Base-by-base conservation (phyloP, 495 filamentous ascomycete genomes). In the Penicillium daleae region DNA sequence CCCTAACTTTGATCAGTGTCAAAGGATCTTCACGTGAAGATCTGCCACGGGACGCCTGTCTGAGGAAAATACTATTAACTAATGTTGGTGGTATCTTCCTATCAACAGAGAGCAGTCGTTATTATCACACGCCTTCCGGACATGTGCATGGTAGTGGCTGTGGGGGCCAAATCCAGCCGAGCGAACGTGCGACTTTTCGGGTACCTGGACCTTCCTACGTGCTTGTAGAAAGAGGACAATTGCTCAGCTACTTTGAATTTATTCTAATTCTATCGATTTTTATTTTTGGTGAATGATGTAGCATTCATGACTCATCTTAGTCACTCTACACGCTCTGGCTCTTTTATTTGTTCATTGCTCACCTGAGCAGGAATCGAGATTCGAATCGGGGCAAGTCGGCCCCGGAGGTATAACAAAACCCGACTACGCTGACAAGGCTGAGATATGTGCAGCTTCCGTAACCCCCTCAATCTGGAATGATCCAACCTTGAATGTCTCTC, bases 21-120 rank as follows among this genome's bases (percentile, higher is more conserved):
- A 13, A 56, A 56, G 54, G 33, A 56, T 39, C 31, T 56, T 15
- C 54, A 56, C 29, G 54, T 56, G 22, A 56, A 56, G 35, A 42
- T 56, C 24, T 56, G 54, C 31, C 27, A 33, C 17, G 54, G 54
- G 12, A 42, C 21, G 15, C 54, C 54, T 56, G 54, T 56, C 6
- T 56, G 26, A 42, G 24, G 19, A 4, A 22, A 5, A 9, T 15
- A 22, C 17, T 8, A 21, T n/a, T 2, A 40, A n/a, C 37, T 4
- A 3, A 40, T n/a, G 19, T 9, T 33, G 37, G 15, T 40, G 17
- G 37, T n/a, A 17, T 40, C 9, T 17, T 40, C 17, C 19, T 5
- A 15, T 9, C 15, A 3, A 31, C 29, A 31, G 29, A 31, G 7
- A 31, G 29, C 29, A 40, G 32, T 33, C 39, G 19, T 10, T 46